Base-by-base conservation (phyloP, 129 eudicot species). In the Artemisia annua region DNA sequence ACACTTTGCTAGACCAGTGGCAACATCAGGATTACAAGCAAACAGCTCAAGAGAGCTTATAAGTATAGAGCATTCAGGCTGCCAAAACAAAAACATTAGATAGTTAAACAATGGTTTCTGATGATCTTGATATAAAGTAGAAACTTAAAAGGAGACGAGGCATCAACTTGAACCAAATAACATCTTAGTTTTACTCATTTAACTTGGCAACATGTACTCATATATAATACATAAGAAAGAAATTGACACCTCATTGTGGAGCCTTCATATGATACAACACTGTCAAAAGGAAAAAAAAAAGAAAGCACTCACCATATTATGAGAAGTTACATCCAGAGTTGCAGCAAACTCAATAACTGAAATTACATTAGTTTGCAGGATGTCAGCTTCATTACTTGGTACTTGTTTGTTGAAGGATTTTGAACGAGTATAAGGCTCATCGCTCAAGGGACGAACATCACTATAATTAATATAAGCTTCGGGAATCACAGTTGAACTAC, bases 1-100 rank as follows among this genome's bases (percentile, higher is more conserved):
- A 80, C 90, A 86, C 76, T 84, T 86, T 14, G 83, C 96, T 72
- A 95, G 81, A 80, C 80, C 77, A 78, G 74, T 61, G 56, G 87
- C 84, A 48, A 91, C 80, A 70, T 85, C 91, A 61, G 91, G 87
- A 82, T 86, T 87, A 83, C 84, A 83, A 76, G 88, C 96, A 72
- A 88, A 91, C 55, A 82, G 96, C 80, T 95, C 99, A 54, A 95
- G 95, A 18, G 99, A 90, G 60, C 88, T 90, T 80, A 95, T 51
- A 74, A 95, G 85, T 73, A 84, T 86, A 14, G 96, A 81, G 69
- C 99, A 95, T 77, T 95, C 99, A 61, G 99, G 92, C 99, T 95
- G 96, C 82, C 66, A 78, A 48, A 57, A 24, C 65, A 72, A 73
- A 66, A 77, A 56, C 20, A 63, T 51, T 22, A 76, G 43, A 54